A percentile compares a stretch with the other conserved stretches of the same genome.
Conservation (phyloP, 805 yeast species). For the Candida anglica region DNA sequence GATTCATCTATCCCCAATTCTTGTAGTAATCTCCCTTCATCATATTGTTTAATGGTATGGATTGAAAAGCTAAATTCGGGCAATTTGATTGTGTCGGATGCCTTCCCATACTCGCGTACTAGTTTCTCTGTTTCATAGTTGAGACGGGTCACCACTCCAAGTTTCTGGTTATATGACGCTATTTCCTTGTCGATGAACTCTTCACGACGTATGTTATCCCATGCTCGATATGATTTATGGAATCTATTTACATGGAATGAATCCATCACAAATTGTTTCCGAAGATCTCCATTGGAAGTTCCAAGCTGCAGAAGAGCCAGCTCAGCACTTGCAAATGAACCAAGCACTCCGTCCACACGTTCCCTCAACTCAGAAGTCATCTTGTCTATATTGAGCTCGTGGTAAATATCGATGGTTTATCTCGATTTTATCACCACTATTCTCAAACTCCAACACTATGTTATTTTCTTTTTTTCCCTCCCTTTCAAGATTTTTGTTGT, state of each 20-base stretch:
- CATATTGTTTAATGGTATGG: slow-evolving; percentile 21
- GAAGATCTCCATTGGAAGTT: slow-evolving; percentile 3
- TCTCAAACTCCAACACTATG: too few relatives aligned
- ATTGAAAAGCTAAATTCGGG: slow-evolving; percentile 26
- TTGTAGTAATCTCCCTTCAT: slow-evolving; percentile 15
- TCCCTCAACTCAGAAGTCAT: neutral
- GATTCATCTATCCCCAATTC: slow-evolving; percentile 8
- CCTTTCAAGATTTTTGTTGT: too few relatives aligned
- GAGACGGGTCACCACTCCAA: slow-evolving; percentile 25
- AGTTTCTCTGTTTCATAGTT: slow-evolving; percentile 19
- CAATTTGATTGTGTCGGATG: slow-evolving; percentile 17
- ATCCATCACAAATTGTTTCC: slow-evolving; percentile 24
- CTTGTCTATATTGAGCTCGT: too few relatives aligned
- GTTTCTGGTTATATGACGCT: slow-evolving; percentile 23
- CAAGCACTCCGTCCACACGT: neutral
- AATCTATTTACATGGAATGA: slow-evolving; percentile 30
- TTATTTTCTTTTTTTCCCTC: too few relatives aligned
- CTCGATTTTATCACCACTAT: too few relatives aligned
- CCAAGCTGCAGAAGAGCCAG: neutral
- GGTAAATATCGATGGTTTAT: too few relatives aligned
- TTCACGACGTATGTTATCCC: slow-evolving; percentile 17
- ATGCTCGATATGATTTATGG: slow-evolving; percentile 25
- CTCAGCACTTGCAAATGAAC: neutral
- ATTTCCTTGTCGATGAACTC: slow-evolving; percentile 20
- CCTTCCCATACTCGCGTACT: slow-evolving; percentile 18